Percentiles rank a stretch among this genome's conserved stretches.
Evolutionary conservation across 2,329 filamentous ascomycete species (phyloP).

Genomic region (Arthrobotrys entomopaga): DNA sequence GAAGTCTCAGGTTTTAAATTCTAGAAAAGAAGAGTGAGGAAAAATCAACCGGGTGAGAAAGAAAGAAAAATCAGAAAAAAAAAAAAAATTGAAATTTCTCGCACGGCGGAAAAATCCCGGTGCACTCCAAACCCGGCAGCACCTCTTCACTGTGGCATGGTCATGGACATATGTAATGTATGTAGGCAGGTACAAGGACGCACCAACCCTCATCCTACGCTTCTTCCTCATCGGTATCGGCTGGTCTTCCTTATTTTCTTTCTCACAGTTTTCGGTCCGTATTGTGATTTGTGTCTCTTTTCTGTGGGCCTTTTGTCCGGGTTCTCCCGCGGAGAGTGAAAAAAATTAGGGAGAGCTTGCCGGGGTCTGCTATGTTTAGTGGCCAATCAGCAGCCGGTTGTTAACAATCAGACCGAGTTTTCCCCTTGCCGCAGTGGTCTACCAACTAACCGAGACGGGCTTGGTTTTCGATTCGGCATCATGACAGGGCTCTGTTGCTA

Average conservation of each 20-base stretch:
- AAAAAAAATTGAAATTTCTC: background rate
- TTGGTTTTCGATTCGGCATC: background rate
- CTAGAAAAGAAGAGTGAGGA: conserved; percentile 12
- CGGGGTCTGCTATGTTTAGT: conserved; percentile 9
- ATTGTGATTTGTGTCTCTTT: background rate
- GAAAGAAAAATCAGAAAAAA: conserved; percentile 33
- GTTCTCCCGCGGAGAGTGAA: conserved; percentile 34
- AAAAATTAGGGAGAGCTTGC: conserved; percentile 8
- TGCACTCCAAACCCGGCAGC: background rate
- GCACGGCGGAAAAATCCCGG: conserved; percentile 23
- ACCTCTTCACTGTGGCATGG: no score
- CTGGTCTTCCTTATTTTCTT: background rate
- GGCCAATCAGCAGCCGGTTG: conserved; percentile 28
- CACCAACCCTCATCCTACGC: background rate
- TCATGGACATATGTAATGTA: no score
- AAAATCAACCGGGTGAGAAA: background rate
- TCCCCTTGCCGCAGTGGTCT: conserved; percentile 17
- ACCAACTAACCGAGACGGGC: conserved; percentile 25
- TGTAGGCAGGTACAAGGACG: no score
- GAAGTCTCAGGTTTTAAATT: conserved; percentile 13
- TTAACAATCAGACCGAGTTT: conserved; percentile 14
- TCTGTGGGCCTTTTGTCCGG: conserved; percentile 44
- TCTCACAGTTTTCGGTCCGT: background rate
- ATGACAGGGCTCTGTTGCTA: background rate
- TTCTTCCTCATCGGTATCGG: conserved; percentile 40